A percentile compares a stretch with the other conserved stretches of the same genome.
phyloP scores from a whole-genome alignment of 177 flowering plant species.

The Vitis hybrid region DNA sequence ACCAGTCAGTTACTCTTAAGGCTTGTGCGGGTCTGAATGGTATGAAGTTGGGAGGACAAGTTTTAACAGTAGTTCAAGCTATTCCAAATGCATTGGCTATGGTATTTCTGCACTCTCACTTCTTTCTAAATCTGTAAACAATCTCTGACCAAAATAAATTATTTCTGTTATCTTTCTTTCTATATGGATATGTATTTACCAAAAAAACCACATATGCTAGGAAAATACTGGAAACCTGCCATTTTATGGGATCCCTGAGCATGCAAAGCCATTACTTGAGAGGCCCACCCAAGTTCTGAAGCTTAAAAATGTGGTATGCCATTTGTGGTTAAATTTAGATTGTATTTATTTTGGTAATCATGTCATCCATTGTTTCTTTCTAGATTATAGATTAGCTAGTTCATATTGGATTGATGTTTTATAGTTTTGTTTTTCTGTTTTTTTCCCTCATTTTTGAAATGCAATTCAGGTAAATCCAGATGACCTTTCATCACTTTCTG shows the following conservation, averaged over 20 bases:
- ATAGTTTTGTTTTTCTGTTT: constrained; percentile 1
- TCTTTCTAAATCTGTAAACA: neutral
- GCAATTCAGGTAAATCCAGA: constrained; percentile 51
- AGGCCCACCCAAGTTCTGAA: constrained; percentile 72
- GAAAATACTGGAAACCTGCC: constrained; percentile 43
- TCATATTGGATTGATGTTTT: neutral
- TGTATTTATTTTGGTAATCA: neutral
- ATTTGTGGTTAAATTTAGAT: constrained; percentile 2
- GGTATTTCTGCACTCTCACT: constrained; percentile 31
- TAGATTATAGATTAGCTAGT: neutral
- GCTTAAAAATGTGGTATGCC: constrained; percentile 79
- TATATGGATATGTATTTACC: constrained; percentile 9
- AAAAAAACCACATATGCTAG: constrained; percentile 29
- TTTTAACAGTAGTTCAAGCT: constrained; percentile 78
- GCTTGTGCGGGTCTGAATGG: constrained; percentile 98
- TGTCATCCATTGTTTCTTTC: neutral
- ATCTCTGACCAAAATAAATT: neutral
- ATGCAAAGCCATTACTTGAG: constrained; percentile 80
- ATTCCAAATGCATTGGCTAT: constrained; percentile 36
- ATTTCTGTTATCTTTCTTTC: neutral
- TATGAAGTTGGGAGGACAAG: constrained; percentile 84
- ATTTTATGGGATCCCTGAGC: constrained; percentile 69
- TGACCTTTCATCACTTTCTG: constrained; percentile 44
- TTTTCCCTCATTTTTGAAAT: neutral
- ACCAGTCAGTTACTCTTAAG: constrained; percentile 70